Percentiles rank a stretch among this genome's conserved stretches.
These are phyloP conservation scores for Cupressus sempervirens DNA, from an alignment of 75 land plant genomes.

Conservation along the genomic window DNA sequence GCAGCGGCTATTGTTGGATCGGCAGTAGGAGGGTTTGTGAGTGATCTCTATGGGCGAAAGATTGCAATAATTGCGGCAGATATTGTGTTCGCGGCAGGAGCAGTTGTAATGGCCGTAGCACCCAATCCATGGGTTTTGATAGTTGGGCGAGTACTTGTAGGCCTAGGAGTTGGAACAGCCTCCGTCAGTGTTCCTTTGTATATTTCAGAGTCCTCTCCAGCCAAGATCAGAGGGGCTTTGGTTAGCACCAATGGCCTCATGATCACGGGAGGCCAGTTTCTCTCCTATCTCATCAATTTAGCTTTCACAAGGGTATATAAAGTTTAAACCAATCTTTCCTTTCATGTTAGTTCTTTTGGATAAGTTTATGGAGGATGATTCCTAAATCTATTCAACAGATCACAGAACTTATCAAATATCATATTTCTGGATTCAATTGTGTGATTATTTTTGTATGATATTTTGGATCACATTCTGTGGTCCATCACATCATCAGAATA, in stretches of 20 bases:
- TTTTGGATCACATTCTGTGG: no score
- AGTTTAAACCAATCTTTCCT: no score
- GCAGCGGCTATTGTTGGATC: constrained; percentile 87
- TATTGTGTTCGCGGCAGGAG: constrained; percentile 59
- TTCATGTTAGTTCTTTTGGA: no score
- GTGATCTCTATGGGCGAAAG: constrained; percentile 62
- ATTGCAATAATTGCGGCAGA: constrained; percentile 56
- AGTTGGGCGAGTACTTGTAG: constrained; percentile 66
- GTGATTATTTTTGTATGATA: no score
- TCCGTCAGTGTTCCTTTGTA: constrained; percentile 84
- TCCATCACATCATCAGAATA: no score
- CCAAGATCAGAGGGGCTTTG: constrained; percentile 75
- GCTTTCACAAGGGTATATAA: constrained; percentile 63
- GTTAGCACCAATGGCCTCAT: constrained; percentile 73
- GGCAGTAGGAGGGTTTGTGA: constrained; percentile 62
- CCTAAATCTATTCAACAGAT: no score
- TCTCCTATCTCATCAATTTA: constrained; percentile 69
- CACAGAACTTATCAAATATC: no score
- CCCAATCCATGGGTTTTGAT: constrained; percentile 53
- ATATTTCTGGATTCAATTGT: no score
- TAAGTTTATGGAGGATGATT: background rate
- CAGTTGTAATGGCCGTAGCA: constrained; percentile 70
- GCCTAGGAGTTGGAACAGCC: constrained; percentile 79
- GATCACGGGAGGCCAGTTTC: constrained; percentile 82
- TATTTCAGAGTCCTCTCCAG: constrained; percentile 85